Evolutionary conservation across 331 rosid genomes (phyloP), one percentile per base, ranked within the genome.

Genomic region (Arachis monticola): DNA sequence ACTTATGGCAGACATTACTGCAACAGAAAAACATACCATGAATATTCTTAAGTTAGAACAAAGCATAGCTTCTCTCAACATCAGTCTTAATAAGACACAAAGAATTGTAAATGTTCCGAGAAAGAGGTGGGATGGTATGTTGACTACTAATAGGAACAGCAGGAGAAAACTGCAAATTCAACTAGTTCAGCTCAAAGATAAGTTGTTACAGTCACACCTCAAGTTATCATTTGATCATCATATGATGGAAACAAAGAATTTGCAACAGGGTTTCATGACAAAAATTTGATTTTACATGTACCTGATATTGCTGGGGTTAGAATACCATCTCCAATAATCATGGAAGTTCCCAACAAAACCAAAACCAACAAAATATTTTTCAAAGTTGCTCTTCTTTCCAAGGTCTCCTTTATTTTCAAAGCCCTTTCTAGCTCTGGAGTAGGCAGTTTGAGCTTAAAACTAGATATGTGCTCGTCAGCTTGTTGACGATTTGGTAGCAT

Each of bases 291-390:
- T 62, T 74, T 56, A 47, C 55, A 63, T 22, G 80, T 77, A 94
- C 99, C 99, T 87, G 99, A 94, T 69, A 94, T 90, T 57, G 97
- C 97, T 8, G 99, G 96, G 70, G 99, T 94, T 56, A 94, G 85
- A 81, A 94, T 94, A 56, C 99, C 99, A 76, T 92, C 99, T 75
- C 97, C 99, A 82, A 94, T 94, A 80, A 92, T 75, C 99, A 92
- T 85, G 74, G 99, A 94, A 79, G 99, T 92, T 73, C 97, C 99
- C 84, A 89, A 76, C 63, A 94, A 89, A 86, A 94, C 97, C 77
- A 90, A 79, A 84, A 94, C 83, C 80, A 94, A 76, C 78, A 94
- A 82, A 68, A 85, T 11, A 35, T 86, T 90, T 81, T 88, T 94
- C 86, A 87, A 69, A 77, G 76, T 27, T 9, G 87, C 48, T 69